Evolutionary conservation across 2,329 filamentous ascomycete species (phyloP), one percentile per base, ranked within the genome.

Genomic region (Claviceps monticola): DNA sequence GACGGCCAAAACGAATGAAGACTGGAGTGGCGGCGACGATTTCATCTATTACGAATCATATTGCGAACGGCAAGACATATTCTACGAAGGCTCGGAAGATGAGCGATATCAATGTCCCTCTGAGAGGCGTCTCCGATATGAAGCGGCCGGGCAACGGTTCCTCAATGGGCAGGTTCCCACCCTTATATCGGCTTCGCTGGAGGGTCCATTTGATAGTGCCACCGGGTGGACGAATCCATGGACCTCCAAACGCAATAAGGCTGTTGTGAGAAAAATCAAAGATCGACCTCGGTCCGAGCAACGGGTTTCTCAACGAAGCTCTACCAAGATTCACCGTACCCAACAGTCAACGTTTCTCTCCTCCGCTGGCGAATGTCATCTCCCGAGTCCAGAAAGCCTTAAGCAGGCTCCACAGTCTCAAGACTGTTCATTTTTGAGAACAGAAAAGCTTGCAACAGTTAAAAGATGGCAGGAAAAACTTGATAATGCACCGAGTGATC

Each of bases 141-240:
- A 86, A 61, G 64, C 70, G 0, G 74, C 82, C 13, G 83, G 79
- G 1, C 66, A 72, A 36, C 71, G 73, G 37, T 86, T 76, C 57
- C 66, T 86, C 39, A 65, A 71, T 6, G 84, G 83, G 0, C 66
- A 72, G 34, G 61, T 71, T 2, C 74, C 83, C 0, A 60, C 75
- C 23, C 70, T 89, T 2, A 62, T 82, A 3, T 83, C 84, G 13
- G 76, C 83, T 6, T 65, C 68, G 5, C 68, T 87, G 3, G 73
- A 68, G 54, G 84, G 83, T 0, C 84, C 83, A 0, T 84, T 86
- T 56, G 71, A 74, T 21, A 42, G 51, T 36, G 56, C 47, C 6
- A 59, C 61, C 5, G 58, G 61, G 41, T 67, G 64, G 64, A 48
- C 56, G 4, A 68, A 68, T 46, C 66, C 66, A 5, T 68, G 66